phyloP scores from a whole-genome alignment of 257 asterid species.

The Leonotis leonurus region DNA sequence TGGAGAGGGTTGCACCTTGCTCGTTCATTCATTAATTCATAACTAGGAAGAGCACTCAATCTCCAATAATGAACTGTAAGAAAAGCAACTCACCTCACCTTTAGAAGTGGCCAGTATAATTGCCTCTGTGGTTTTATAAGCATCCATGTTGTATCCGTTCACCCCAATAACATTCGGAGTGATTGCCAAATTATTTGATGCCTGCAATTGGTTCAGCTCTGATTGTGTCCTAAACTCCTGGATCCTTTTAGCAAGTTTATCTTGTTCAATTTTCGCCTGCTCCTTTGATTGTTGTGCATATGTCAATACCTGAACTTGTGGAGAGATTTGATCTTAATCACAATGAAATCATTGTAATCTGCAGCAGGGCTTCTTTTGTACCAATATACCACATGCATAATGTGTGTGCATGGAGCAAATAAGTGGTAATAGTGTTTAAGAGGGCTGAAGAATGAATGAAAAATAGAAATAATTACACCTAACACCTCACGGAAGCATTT shows the following conservation, averaged over 20 bases:
- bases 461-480: not conserved
- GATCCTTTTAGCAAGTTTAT: conserved; percentile 88
- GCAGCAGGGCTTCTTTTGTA: not conserved
- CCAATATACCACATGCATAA: not conserved
- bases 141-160: conserved; percentile 59
- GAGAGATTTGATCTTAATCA: conserved; percentile 4
- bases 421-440: not conserved
- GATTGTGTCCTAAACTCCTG: conserved; percentile 93
- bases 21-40: conserved; percentile 2
- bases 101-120: conserved; percentile 64
- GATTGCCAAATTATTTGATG: conserved; percentile 49
- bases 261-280: conserved; percentile 83
- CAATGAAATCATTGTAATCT: conserved; percentile 4
- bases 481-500: conserved; percentile 6
- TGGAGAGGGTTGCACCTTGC: not conserved
- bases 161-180: conserved; percentile 52
- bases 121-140: conserved; percentile 63
- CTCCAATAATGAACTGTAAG: conserved; percentile 11
- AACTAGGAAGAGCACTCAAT: not conserved
- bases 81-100: conserved; percentile 68
- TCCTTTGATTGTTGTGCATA: conserved; percentile 97
- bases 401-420: not conserved
- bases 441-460: conserved; percentile 5
- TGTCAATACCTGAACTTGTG: conserved; percentile 68
- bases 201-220: conserved; percentile 65